Base-by-base conservation (phyloP, 2,329 filamentous ascomycete species). In the Ascochyta viciae-villosae region DNA sequence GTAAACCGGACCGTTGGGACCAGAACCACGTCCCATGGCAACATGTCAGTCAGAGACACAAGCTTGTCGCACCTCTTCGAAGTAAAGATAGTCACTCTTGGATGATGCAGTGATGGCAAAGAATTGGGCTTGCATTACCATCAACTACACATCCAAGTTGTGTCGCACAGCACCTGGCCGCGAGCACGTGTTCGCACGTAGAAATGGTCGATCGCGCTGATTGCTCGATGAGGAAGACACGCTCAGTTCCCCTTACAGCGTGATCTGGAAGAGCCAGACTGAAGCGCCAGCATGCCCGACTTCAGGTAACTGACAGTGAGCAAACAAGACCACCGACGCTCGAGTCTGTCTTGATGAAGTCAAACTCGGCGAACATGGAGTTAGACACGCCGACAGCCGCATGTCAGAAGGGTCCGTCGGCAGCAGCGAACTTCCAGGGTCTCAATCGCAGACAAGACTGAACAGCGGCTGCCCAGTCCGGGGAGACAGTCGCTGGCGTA, bases 401-500 rank as follows among this genome's bases (percentile, higher is more conserved):
- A 47, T 31, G 26, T 29, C 42, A 51, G 43, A 50, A 49, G 51
- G 41, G 24, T 31, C 10, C 47, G 33, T 16, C 50, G 46, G 41
- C 35, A 47, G 46, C 37, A 47, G 46, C 37, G 41, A 37, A 39
- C 47, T 51, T 39, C 52, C 42, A 56, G 44, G 54, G 50, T 58
- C 52, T 61, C 46, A 60, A 61, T 65, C 53, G 58, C 63, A 64
- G 54, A 19, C 19, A 19, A 19, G 19, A 62, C 29, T 50, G 66
- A 60, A 56, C 53, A 56, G 53, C 53, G 41, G 53, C 53, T 35
- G 38, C 47, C 53, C 53, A 56, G 53, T 56, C 53, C 53, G 53
- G 53, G 53, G 53, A 54, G 53, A 56, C 47, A 55, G 46, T 24
- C 43, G 44, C 44, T 63, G 64, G 66, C 60, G 64, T 66, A 68